Evolutionary conservation across 2,329 filamentous ascomycete genomes (phyloP), one percentile per base, ranked within the genome.

Genomic region (Knufia fluminis): DNA sequence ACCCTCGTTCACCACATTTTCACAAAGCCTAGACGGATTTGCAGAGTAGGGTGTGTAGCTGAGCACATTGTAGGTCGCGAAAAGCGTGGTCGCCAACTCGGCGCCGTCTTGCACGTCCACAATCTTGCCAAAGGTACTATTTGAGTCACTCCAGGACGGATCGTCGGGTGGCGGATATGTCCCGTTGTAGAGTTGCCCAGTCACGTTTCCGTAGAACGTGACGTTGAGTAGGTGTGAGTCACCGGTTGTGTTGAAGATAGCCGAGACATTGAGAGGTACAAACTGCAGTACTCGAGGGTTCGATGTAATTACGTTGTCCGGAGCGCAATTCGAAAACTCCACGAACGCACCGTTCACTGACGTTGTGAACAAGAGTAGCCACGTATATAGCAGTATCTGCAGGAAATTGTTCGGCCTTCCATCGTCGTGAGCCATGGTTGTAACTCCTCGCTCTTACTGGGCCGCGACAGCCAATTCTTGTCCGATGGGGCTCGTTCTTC

Each of bases 121-220:
- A 52, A 96, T 95, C 73, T 96, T 96, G 62, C 89, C 87, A 48
- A 80, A 71, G 0, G 76, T 80, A 43, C 73, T 63, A 31, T 75
- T 77, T 1, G 72, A 62, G 61, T 92, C 72, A 2, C 58, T 64
- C 86, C 88, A 87, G 41, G 72, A 68, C 0, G 78, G 66, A 61
- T 79, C 76, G 58, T 75, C 66, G 16, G 75, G 67, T 0, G 77
- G 60, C 28, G 87, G 88, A 47, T 88, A 77, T 2, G 67, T 52
- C n/a, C 71, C 69, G 10, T 68, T 62, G 2, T 73, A 72, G 39
- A 77, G 74, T 45, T 83, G 79, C 41, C 92, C 92, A 7, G 83
- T 86, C 24, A 97, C 88, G 66, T 97, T 96, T 46, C 90, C 91
- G 71, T 88, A 97, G 41, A 95, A 77, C 1, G 82, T 92, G 49